Evolutionary conservation across 2,329 filamentous ascomycete species (phyloP).

Genomic region (Aulographum hederae): DNA sequence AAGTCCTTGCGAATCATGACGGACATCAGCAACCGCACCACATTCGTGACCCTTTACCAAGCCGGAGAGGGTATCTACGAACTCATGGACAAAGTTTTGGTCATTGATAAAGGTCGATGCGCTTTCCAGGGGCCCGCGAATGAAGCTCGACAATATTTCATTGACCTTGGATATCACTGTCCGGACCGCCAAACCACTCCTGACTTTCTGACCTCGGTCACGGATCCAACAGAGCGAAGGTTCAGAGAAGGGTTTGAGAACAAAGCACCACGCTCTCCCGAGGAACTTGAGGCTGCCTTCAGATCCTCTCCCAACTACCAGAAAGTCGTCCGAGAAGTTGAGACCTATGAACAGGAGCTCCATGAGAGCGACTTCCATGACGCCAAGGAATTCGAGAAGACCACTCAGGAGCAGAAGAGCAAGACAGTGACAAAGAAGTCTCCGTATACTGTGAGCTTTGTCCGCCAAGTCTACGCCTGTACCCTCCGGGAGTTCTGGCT

Average conservation of each 20-base stretch:
- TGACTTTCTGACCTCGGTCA: slow-evolving; percentile 57
- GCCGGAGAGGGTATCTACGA: slow-evolving; percentile 52
- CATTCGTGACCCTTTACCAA: slow-evolving; percentile 54
- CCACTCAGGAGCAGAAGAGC: slow-evolving; percentile 49
- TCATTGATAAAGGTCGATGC: slow-evolving; percentile 55
- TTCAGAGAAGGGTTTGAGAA: slow-evolving; percentile 47
- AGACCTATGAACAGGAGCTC: slow-evolving; percentile 39
- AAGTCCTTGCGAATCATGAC: slow-evolving; percentile 66
- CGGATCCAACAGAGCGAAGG: slow-evolving; percentile 41
- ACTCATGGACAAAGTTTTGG: slow-evolving; percentile 63
- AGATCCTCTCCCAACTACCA: slow-evolving; percentile 30
- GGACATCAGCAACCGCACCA: slow-evolving; percentile 53
- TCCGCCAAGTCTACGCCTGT: slow-evolving; percentile 49
- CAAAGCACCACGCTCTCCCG: slow-evolving; percentile 48
- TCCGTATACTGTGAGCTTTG: slow-evolving; percentile 59
- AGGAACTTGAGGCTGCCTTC: slow-evolving; percentile 52
- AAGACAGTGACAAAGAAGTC: slow-evolving; percentile 47
- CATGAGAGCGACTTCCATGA: slow-evolving; percentile 38
- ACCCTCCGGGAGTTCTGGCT: slow-evolving; percentile 64
- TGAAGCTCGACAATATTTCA: slow-evolving; percentile 48
- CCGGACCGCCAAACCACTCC: slow-evolving; percentile 45
- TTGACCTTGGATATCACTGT: slow-evolving; percentile 43
- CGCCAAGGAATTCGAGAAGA: slow-evolving; percentile 45
- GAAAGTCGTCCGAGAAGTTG: slow-evolving; percentile 40
- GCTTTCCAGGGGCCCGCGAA: slow-evolving; percentile 45